These are phyloP conservation scores for Diaporthe longicolla DNA, from an alignment of 2,329 filamentous ascomycete species.

Conservation along the genomic window DNA sequence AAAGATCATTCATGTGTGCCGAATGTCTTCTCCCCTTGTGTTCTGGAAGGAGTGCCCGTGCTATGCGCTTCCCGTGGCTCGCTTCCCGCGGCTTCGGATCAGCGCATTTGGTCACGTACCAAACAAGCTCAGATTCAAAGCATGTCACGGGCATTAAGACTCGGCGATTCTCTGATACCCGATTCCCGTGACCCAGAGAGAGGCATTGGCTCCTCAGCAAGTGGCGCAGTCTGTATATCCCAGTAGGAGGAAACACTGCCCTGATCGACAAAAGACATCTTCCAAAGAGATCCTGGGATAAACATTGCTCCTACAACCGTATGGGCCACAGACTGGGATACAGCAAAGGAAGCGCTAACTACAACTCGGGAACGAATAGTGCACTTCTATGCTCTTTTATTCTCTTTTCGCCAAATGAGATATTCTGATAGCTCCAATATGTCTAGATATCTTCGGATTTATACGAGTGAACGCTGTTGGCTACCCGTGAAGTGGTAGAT, in stretches of 20 bases:
- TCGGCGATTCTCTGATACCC: not conserved
- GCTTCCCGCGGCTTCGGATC: not conserved
- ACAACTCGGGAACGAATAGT: not conserved
- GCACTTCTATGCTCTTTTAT: not conserved
- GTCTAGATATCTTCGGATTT: not conserved
- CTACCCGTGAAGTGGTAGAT: not conserved
- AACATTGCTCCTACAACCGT: no score
- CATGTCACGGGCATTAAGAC: not conserved
- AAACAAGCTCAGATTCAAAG: not conserved
- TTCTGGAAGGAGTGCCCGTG: not conserved
- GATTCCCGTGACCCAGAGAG: not conserved
- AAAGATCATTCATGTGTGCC: not conserved
- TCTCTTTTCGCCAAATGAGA: no score
- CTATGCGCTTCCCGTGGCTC: not conserved
- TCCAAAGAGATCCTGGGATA: not conserved
- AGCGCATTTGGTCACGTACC: not conserved
- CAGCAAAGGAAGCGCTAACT: not conserved
- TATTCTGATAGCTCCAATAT: no score
- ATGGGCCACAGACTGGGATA: no score
- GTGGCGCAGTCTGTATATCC: not conserved
- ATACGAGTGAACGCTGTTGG: not conserved
- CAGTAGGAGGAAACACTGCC: not conserved
- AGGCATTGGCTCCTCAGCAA: not conserved
- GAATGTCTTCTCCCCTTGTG: not conserved
- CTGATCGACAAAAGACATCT: not conserved